Percentiles rank a stretch among this genome's conserved stretches.
Conservation (phyloP, 345 rosid genomes). For the Camelina sativa region DNA sequence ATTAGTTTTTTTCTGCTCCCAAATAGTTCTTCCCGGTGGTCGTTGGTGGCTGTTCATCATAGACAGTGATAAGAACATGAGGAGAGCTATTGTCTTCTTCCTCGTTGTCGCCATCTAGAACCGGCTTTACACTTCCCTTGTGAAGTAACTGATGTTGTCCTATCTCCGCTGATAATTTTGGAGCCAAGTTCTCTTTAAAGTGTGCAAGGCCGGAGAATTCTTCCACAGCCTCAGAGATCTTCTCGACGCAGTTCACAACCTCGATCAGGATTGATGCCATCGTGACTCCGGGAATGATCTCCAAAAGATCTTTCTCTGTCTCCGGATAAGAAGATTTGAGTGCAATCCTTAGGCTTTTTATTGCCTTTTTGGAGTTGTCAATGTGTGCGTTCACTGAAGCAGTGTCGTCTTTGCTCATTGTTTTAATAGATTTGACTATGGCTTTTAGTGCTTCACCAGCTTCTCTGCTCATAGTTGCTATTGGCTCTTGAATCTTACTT, state of each 20-base stretch:
- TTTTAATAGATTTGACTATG: slow-evolving; percentile 58
- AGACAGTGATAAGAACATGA: slow-evolving; percentile 51
- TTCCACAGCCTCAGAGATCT: slow-evolving; percentile 53
- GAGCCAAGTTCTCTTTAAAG: slow-evolving; percentile 51
- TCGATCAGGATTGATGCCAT: slow-evolving; percentile 63
- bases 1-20: slow-evolving; percentile 11
- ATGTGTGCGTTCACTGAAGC: slow-evolving; percentile 48
- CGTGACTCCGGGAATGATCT: slow-evolving; percentile 59
- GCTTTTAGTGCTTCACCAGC: slow-evolving; percentile 61
- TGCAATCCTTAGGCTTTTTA: slow-evolving; percentile 47
- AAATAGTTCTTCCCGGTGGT: slow-evolving; percentile 35
- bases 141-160: slow-evolving; percentile 56
- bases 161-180: slow-evolving; percentile 49
- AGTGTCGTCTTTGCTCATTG: slow-evolving; percentile 56
- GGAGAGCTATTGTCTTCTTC: slow-evolving; percentile 10
- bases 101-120: slow-evolving; percentile 42
- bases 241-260: slow-evolving; percentile 53
- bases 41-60: slow-evolving; percentile 39
- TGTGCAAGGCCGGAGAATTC: slow-evolving; percentile 64
- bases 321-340: slow-evolving; percentile 46
- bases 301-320: slow-evolving; percentile 48
- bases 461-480: slow-evolving; percentile 55
- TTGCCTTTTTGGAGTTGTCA: slow-evolving; percentile 57
- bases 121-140: slow-evolving; percentile 61
- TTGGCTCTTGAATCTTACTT: slow-evolving; percentile 51